phyloP scores from a whole-genome alignment of 148 eudicot species.

The Diospyros lotus region DNA sequence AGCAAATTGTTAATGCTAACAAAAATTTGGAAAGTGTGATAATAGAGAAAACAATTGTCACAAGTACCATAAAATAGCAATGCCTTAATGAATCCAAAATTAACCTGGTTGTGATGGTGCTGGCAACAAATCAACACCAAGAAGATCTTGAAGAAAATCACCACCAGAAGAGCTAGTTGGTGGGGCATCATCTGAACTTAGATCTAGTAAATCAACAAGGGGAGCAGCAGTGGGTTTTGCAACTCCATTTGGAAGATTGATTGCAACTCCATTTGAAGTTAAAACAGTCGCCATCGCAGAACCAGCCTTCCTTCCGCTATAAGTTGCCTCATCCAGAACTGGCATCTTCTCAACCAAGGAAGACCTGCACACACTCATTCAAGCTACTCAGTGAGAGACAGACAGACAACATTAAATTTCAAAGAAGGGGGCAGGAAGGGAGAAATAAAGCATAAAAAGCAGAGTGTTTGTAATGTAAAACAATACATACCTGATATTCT shows the following conservation, averaged over 20 bases:
- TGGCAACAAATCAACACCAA: conserved; percentile 69
- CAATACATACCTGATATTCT: conserved; percentile 51
- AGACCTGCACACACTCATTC: conserved; percentile 47
- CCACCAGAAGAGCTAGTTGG: conserved; percentile 74
- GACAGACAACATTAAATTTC: neutral
- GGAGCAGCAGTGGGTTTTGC: conserved; percentile 71
- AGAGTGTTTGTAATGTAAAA: neutral
- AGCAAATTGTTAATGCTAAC: neutral
- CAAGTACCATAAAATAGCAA: neutral
- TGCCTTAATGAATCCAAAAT: conserved; percentile 9
- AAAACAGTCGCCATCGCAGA: conserved; percentile 64
- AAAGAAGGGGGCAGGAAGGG: neutral
- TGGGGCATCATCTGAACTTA: conserved; percentile 70
- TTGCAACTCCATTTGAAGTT: conserved; percentile 60
- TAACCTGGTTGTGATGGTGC: conserved; percentile 68
- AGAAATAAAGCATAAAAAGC: neutral
- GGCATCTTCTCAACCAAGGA: conserved; percentile 92
- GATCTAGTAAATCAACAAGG: conserved; percentile 92
- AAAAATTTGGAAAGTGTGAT: neutral
- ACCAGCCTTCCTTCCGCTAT: conserved; percentile 73
- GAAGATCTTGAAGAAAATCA: conserved; percentile 90
- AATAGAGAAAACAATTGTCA: too few species aligned
- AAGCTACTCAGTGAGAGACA: conserved; percentile 19
- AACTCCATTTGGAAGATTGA: conserved; percentile 81
- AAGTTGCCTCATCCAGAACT: conserved; percentile 94